Evolutionary conservation across 2,329 filamentous ascomycete species (phyloP).

Genomic region (Plenodomus tracheiphilus): DNA sequence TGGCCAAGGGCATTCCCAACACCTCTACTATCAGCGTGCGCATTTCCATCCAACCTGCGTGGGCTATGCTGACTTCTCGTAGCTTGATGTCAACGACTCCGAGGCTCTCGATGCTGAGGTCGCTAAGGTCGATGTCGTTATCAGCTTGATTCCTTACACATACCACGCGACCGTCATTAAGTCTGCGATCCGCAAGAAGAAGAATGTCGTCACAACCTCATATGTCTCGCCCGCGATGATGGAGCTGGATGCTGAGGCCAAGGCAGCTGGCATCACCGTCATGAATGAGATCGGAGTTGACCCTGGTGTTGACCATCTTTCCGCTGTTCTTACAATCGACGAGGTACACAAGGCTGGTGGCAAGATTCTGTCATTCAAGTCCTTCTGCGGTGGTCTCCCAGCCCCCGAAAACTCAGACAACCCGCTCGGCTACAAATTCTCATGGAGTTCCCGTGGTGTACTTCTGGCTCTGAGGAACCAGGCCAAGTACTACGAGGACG

Average conservation of each 20-base stretch:
- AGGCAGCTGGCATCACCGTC: conserved; percentile 91
- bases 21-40: conserved; percentile 65
- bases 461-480: conserved; percentile 83
- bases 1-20: conserved; percentile 70
- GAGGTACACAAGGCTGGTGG: conserved; percentile 86
- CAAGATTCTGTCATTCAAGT: conserved; percentile 80
- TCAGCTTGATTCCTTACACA: conserved; percentile 77
- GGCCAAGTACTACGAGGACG: conserved; percentile 81
- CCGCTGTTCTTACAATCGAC: conserved; percentile 85
- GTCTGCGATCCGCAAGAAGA: conserved; percentile 89
- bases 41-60: too few relatives aligned
- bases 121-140: conserved; percentile 75
- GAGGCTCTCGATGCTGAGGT: conserved; percentile 79
- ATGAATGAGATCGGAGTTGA: conserved; percentile 79
- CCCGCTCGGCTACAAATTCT: conserved; percentile 93
- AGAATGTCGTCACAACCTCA: conserved; percentile 92
- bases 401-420: conserved; percentile 76
- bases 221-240: conserved; percentile 93
- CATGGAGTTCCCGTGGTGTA: conserved; percentile 75
- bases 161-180: conserved; percentile 77
- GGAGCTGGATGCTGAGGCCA: conserved; percentile 79
- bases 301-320: conserved; percentile 73
- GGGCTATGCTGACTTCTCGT: conserved; percentile 39
- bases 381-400: conserved; percentile 66
- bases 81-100: conserved; percentile 80